Conservation (phyloP, 1,139 yeast species). For the Scheffersomyces insectosa region DNA sequence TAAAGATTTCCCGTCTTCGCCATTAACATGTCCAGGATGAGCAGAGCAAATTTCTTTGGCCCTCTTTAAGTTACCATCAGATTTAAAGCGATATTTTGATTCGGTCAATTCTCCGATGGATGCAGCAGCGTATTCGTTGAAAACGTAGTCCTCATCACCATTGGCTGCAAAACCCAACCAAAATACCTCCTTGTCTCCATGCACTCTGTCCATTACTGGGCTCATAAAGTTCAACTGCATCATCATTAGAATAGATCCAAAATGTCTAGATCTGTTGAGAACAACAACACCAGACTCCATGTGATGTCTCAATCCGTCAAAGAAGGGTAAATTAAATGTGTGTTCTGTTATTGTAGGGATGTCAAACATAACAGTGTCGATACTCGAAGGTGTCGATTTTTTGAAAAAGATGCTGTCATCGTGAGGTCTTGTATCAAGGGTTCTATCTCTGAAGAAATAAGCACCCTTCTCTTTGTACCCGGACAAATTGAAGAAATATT, state of each 20-base stretch:
- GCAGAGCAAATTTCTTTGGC: constrained; percentile 38
- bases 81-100: constrained; percentile 23
- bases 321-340: constrained; percentile 31
- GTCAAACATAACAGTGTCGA: constrained; percentile 33
- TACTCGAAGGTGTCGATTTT: constrained; percentile 38
- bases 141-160: constrained; percentile 53
- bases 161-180: constrained; percentile 58
- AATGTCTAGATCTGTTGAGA: constrained; percentile 40
- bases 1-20: constrained; percentile 28
- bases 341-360: constrained; percentile 32
- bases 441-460: constrained; percentile 18
- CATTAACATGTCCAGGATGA: constrained; percentile 41
- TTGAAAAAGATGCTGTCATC: constrained; percentile 32
- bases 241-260: constrained; percentile 44
- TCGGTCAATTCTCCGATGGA: constrained; percentile 51
- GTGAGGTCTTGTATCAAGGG: constrained; percentile 31
- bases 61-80: constrained; percentile 13
- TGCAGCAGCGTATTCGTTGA: constrained; percentile 51
- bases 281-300: constrained; percentile 57
- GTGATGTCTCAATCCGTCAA: constrained; percentile 37
- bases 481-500: constrained; percentile 12
- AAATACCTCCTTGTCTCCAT: constrained; percentile 68
- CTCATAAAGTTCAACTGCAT: constrained; percentile 40
- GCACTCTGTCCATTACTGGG: constrained; percentile 40
- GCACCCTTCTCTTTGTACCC: constrained; percentile 17